Conservation (phyloP, 345 rosid species). For the Conringia planisiliqua region DNA sequence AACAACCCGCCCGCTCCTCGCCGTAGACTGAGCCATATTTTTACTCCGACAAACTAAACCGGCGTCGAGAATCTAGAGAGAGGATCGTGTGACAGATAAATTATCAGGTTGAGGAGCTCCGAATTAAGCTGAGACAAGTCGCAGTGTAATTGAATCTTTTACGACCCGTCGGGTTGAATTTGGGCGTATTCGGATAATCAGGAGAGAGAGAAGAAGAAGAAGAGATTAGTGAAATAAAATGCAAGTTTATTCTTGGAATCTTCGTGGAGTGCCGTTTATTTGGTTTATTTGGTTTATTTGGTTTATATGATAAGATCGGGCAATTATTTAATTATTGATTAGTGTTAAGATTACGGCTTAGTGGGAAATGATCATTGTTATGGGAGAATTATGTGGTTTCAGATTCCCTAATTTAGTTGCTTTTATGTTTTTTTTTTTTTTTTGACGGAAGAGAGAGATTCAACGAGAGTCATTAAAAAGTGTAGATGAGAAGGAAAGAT, state of each 20-base stretch:
- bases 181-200: slow-evolving; percentile 31
- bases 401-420: not conserved
- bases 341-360: not conserved
- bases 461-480: not conserved
- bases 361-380: not conserved
- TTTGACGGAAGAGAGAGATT: not conserved
- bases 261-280: slow-evolving; percentile 3
- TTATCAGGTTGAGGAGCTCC: slow-evolving; percentile 14
- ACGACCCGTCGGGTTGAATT: slow-evolving; percentile 33
- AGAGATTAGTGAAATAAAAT: not conserved
- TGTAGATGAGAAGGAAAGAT: not conserved
- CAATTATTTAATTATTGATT: not conserved
- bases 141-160: slow-evolving; percentile 9
- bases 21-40: slow-evolving; percentile 65
- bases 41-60: slow-evolving; percentile 4
- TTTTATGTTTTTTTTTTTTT: not conserved
- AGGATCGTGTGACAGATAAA: slow-evolving; percentile 11
- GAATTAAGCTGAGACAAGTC: slow-evolving; percentile 18
- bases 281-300: slow-evolving; percentile 13
- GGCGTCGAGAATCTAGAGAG: slow-evolving; percentile 31
- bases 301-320: slow-evolving; percentile 23
- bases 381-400: not conserved
- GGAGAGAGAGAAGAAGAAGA: slow-evolving; percentile 4
- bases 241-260: slow-evolving; percentile 29
- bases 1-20: slow-evolving; percentile 56